phyloP scores from a whole-genome alignment of 176 grass and related monocot genomes.

The Typha latifolia region DNA sequence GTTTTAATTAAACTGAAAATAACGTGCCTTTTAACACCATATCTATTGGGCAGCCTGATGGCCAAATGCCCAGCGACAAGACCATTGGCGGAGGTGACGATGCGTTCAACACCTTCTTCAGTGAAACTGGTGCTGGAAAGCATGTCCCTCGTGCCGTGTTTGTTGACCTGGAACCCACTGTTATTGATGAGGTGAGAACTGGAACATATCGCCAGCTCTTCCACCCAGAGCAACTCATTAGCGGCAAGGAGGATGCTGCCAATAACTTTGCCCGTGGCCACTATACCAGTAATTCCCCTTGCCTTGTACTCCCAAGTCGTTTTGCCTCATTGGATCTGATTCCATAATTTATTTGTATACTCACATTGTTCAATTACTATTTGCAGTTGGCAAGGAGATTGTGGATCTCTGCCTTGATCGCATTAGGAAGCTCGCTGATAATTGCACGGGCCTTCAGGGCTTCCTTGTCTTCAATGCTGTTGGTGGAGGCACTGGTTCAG shows the following conservation, averaged over 20 bases:
- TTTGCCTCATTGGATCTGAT: background rate
- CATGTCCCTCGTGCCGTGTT: constrained; percentile 69
- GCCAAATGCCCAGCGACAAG: constrained; percentile 59
- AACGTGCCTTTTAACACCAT: no score
- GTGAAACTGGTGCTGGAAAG: constrained; percentile 68
- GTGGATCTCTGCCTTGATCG: constrained; percentile 68
- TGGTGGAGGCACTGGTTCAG: constrained; percentile 72
- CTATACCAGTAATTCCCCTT: constrained; percentile 42
- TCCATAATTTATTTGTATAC: background rate
- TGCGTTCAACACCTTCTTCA: constrained; percentile 76
- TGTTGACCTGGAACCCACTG: constrained; percentile 70
- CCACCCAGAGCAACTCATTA: constrained; percentile 75
- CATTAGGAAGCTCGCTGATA: constrained; percentile 67
- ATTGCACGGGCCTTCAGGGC: constrained; percentile 75
- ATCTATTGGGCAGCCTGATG: constrained; percentile 50
- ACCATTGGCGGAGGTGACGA: constrained; percentile 50
- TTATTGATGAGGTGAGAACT: constrained; percentile 78
- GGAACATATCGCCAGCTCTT: constrained; percentile 63
- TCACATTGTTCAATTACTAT: background rate
- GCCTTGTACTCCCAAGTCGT: background rate
- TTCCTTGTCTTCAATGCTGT: constrained; percentile 89
- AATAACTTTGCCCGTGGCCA: constrained; percentile 67
- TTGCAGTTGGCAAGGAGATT: constrained; percentile 81
- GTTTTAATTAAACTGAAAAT: no score
- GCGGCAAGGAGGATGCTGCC: constrained; percentile 69